Percentiles rank a stretch among this genome's conserved stretches.
Conservation (phyloP, 2,329 filamentous ascomycete species). For the Apiospora koreana region DNA sequence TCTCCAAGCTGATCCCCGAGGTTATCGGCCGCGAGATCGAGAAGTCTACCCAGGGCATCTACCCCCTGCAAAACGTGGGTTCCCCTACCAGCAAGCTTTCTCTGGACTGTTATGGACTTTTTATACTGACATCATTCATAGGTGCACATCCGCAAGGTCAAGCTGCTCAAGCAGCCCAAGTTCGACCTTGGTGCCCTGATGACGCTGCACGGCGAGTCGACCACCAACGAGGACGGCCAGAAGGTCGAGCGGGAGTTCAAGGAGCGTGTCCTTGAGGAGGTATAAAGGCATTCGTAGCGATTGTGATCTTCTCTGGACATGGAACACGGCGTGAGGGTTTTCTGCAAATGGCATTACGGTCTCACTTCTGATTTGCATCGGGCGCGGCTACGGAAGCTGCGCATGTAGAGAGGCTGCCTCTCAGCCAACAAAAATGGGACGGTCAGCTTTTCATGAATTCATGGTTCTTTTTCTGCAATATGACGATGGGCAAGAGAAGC, state of each 20-base stretch:
- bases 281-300: constrained; percentile 60
- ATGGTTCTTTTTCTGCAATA: constrained; percentile 16
- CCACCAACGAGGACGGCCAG: constrained; percentile 93
- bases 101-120: too few species aligned
- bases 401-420: constrained; percentile 33
- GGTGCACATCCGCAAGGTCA: constrained; percentile 99
- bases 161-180: constrained; percentile 98
- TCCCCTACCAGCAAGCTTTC: neutral
- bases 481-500: constrained; percentile 14
- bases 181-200: constrained; percentile 97
- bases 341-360: constrained; percentile 45
- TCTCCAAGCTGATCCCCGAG: constrained; percentile 98
- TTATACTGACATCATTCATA: constrained; percentile 44
- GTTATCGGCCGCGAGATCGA: constrained; percentile 99
- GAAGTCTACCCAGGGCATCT: constrained; percentile 99
- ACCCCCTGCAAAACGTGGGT: constrained; percentile 96
- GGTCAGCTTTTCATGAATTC: constrained; percentile 36
- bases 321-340: constrained; percentile 48
- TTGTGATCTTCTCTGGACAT: constrained; percentile 33
- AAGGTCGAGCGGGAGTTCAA: constrained; percentile 99
- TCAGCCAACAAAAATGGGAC: constrained; percentile 37
- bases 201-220: constrained; percentile 95
- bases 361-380: constrained; percentile 50
- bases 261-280: constrained; percentile 91
- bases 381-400: constrained; percentile 45